phyloP scores from a whole-genome alignment of 2,329 filamentous ascomycete species.

The Aspergillus sp. region DNA sequence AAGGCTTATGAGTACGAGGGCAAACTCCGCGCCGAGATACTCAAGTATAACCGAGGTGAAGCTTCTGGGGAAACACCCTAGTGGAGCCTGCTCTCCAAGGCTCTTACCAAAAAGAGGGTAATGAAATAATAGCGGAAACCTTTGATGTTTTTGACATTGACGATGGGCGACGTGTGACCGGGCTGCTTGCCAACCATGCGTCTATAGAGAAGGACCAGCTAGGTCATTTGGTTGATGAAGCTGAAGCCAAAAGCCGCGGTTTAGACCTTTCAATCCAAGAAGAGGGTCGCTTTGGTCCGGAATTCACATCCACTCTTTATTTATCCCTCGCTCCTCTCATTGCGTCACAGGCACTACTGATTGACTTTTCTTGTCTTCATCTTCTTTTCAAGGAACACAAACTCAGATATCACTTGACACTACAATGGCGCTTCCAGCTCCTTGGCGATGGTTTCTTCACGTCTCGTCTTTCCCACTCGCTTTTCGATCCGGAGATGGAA shows the following conservation, averaged over 20 bases:
- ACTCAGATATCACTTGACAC: constrained; percentile 64
- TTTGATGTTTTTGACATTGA: constrained; percentile 35
- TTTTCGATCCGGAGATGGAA: constrained; percentile 80
- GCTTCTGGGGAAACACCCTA: constrained; percentile 17
- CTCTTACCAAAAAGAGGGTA: background rate
- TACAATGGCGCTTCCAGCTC: constrained; percentile 78
- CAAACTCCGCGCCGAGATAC: constrained; percentile 31
- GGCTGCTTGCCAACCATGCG: constrained; percentile 16
- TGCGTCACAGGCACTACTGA: constrained; percentile 66
- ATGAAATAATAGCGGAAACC: constrained; percentile 12
- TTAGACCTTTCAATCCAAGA: background rate
- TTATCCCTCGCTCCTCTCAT: constrained; percentile 74
- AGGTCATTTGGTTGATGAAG: constrained; percentile 21
- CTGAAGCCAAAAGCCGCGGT: constrained; percentile 9
- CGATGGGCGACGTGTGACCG: constrained; percentile 16
- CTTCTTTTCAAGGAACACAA: constrained; percentile 72
- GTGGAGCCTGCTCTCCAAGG: background rate
- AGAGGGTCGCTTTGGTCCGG: constrained; percentile 27
- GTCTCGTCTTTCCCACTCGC: constrained; percentile 69
- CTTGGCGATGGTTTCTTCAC: constrained; percentile 81
- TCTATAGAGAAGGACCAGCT: constrained; percentile 25
- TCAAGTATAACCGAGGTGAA: constrained; percentile 28
- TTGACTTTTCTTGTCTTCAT: constrained; percentile 72
- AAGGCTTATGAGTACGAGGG: constrained; percentile 47
- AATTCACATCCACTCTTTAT: constrained; percentile 50